A percentile compares a stretch with the other conserved stretches of the same genome.
Conservation (phyloP, 495 filamentous ascomycete species). For the Hypoxylon lienhwacheense region DNA sequence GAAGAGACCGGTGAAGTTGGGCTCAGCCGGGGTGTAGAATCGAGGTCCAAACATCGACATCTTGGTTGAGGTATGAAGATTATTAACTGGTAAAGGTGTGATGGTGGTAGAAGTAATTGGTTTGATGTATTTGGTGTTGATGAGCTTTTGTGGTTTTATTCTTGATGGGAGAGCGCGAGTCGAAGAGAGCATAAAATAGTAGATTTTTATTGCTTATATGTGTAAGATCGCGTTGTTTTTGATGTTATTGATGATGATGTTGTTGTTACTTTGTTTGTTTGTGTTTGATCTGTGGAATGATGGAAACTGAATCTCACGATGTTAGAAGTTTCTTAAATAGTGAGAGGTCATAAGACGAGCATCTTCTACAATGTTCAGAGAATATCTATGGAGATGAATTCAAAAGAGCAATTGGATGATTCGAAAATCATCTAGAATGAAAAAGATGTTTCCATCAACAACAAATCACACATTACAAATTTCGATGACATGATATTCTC, state of each 20-base stretch:
- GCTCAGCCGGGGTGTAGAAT: slow-evolving; percentile 49
- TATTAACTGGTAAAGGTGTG: slow-evolving; percentile 19
- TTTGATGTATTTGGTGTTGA: slow-evolving; percentile 18
- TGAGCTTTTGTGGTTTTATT: slow-evolving; percentile 14
- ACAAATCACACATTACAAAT: slow-evolving; percentile 4
- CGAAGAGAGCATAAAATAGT: slow-evolving; percentile 17
- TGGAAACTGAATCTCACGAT: slow-evolving; percentile 16
- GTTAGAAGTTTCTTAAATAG: slow-evolving; percentile 34
- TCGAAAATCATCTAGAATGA: slow-evolving; percentile 24
- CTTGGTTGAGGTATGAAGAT: slow-evolving; percentile 37
- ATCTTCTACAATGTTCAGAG: slow-evolving; percentile 34
- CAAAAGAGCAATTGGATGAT: slow-evolving; percentile 24
- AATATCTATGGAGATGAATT: slow-evolving; percentile 1
- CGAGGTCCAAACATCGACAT: slow-evolving; percentile 70
- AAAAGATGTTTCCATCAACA: slow-evolving; percentile 23
- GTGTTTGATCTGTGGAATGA: slow-evolving; percentile 35
- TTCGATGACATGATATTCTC: slow-evolving; percentile 6
- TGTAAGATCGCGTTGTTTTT: too few relatives aligned
- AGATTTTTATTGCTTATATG: background rate
- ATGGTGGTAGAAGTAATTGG: slow-evolving; percentile 8
- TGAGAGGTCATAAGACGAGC: background rate
- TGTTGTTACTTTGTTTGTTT: slow-evolving; percentile 29
- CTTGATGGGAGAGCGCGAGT: slow-evolving; percentile 18
- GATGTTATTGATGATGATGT: too few relatives aligned
- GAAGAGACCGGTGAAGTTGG: slow-evolving; percentile 68